Evolutionary conservation across 2,329 filamentous ascomycete genomes (phyloP), one percentile per base, ranked within the genome.

Genomic region (Bipolaris zeicola): DNA sequence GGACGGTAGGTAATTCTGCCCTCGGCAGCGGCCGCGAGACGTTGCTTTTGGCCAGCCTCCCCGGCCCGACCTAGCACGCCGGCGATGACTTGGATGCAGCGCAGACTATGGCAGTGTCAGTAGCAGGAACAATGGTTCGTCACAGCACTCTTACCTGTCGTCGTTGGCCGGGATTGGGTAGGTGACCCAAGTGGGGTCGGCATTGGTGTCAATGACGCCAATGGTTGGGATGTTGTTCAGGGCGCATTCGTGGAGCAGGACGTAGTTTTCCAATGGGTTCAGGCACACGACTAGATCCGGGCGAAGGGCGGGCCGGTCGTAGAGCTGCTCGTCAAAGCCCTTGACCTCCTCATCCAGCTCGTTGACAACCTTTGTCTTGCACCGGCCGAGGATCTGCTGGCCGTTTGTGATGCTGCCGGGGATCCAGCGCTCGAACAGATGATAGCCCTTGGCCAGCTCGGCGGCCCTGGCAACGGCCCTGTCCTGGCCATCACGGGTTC

Each of bases 81-180:
- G 3, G 88, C 90, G 66, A 99, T 91, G 58, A 97, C 83, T 66
- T 89, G 86, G 47, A 92, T 85, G 63, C 89, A 88, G 58, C 95
- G 89, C 65, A 96, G 78, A 85, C 92, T 96, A 58, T 76, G n/a
- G 50, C 13, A 5, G 28, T 16, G 50, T 68, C 43, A 67, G 57
- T 28, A 52, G 18, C 28, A 33, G 10, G 18, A 38, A 4, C 16
- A 16, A 14, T 14, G 11, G 14, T 45, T 7, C 14, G 28, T 31
- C 24, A 4, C 7, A 10, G 6, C 34, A 5, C 43, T 74, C 82
- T 71, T 76, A 91, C 89, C 89, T 92, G 82, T 99, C 95, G 73
- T 99, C 95, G 76, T 99, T 99, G 48, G 92, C 92, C 1, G 95
- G 95, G 66, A 99, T 97, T 13, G 91, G 90, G 74, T 99, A 99